phyloP scores from a whole-genome alignment of 495 filamentous ascomycete species.

The Monascus purpureus region DNA sequence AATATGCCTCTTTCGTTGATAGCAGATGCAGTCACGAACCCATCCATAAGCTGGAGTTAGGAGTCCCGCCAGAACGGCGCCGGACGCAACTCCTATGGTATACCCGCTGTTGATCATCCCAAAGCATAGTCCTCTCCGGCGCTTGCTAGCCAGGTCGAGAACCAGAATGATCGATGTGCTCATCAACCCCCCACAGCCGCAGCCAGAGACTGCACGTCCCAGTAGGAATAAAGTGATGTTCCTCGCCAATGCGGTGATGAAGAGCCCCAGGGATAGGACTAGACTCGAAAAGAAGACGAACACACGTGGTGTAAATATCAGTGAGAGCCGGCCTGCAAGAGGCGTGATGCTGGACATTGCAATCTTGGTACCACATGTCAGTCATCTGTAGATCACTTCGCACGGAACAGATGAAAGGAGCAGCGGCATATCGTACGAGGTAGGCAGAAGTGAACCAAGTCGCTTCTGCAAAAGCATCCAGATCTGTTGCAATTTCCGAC shows the following conservation, averaged over 20 bases:
- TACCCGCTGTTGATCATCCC: slow-evolving; percentile 53
- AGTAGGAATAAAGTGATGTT: slow-evolving; percentile 47
- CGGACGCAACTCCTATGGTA: slow-evolving; percentile 54
- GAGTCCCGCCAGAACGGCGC: slow-evolving; percentile 55
- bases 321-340: slow-evolving; percentile 48
- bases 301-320: slow-evolving; percentile 50
- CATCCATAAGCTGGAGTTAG: slow-evolving; percentile 49
- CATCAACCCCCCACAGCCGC: slow-evolving; percentile 53
- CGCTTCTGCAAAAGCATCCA: slow-evolving; percentile 54
- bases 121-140: slow-evolving; percentile 52
- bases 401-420: background rate
- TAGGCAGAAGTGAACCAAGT: slow-evolving; percentile 69
- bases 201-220: slow-evolving; percentile 48
- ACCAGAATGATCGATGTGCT: slow-evolving; percentile 54
- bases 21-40: slow-evolving; percentile 32
- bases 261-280: slow-evolving; percentile 44
- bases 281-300: slow-evolving; percentile 43
- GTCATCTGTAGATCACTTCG: background rate
- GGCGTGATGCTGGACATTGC: slow-evolving; percentile 53
- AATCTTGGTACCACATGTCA: slow-evolving; percentile 30
- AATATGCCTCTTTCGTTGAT: too few species aligned
- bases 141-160: slow-evolving; percentile 49
- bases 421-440: slow-evolving; percentile 19
- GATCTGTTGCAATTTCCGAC: slow-evolving; percentile 53
- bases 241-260: slow-evolving; percentile 44